Evolutionary conservation across 2,329 filamentous ascomycete genomes (phyloP).

Genomic region (Periconia sp.): DNA sequence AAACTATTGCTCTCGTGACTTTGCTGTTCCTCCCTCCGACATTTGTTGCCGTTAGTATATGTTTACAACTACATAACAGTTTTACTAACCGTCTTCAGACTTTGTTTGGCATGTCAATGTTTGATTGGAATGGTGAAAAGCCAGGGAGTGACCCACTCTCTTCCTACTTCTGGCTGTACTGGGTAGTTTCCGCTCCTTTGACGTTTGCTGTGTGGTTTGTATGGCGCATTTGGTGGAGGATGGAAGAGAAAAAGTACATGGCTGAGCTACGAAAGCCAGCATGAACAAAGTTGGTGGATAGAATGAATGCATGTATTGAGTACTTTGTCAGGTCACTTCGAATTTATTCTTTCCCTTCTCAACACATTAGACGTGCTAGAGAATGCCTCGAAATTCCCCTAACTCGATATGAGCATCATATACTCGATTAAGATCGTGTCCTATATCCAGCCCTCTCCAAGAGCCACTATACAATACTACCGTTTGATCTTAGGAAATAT

Average conservation of each 20-base stretch:
- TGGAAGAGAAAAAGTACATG: not conserved
- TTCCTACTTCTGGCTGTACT: constrained; percentile 15
- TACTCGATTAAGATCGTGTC: too few relatives aligned
- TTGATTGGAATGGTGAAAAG: constrained; percentile 7
- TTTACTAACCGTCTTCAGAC: not conserved
- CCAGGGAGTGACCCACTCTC: not conserved
- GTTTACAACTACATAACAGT: not conserved
- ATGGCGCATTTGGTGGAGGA: constrained; percentile 1
- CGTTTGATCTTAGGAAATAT: too few relatives aligned
- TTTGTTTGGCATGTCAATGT: constrained; percentile 13
- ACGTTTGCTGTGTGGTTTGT: not conserved
- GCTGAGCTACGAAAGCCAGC: not conserved
- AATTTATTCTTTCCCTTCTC: too few relatives aligned
- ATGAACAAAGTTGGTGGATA: not conserved
- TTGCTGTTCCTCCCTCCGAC: constrained; percentile 47
- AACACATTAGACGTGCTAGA: too few relatives aligned
- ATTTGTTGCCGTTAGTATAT: constrained; percentile 37
- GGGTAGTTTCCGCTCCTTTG: constrained; percentile 5
- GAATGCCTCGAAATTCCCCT: too few relatives aligned
- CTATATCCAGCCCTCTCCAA: too few relatives aligned
- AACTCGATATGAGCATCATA: too few relatives aligned
- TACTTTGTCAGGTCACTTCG: too few relatives aligned
- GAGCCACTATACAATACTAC: too few relatives aligned
- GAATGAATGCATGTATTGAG: too few relatives aligned
- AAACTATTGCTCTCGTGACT: constrained; percentile 44